Evolutionary conservation across 306 rosid species (phyloP).

Genomic region (Alnus glutinosa): DNA sequence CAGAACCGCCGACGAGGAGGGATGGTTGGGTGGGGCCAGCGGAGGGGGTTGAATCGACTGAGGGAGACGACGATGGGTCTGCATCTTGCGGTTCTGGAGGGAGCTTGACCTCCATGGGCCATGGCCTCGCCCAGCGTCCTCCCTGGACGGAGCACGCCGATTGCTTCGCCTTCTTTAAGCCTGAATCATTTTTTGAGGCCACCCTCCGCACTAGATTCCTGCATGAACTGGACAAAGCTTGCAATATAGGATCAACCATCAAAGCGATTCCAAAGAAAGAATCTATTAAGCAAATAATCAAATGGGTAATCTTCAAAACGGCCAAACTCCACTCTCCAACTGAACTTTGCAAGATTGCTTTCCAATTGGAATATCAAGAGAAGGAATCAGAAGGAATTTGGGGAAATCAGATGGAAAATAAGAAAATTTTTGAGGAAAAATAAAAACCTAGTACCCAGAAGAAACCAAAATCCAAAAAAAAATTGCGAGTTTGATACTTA

Average conservation of each 20-base stretch:
- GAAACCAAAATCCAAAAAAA: not conserved
- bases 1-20: no score
- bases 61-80: no score
- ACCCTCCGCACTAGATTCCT: not conserved
- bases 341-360: not conserved
- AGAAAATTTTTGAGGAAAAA: not conserved
- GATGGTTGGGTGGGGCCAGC: no score
- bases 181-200: no score
- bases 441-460: constrained; percentile 7
- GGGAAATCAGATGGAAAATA: not conserved
- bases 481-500: not conserved
- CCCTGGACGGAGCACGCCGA: no score
- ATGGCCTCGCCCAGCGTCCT: no score
- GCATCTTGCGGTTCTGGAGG: no score
- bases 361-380: not conserved
- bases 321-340: not conserved
- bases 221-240: not conserved
- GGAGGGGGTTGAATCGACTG: no score
- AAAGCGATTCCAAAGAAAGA: not conserved
- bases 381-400: constrained; percentile 10
- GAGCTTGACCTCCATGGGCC: no score
- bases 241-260: not conserved
- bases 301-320: not conserved
- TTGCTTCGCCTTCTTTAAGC: no score
- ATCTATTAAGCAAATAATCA: not conserved